A percentile compares a stretch with the other conserved stretches of the same genome.
These are phyloP conservation scores for Lepidium sativum DNA, from an alignment of 345 rosid species.

Conservation along the genomic window DNA sequence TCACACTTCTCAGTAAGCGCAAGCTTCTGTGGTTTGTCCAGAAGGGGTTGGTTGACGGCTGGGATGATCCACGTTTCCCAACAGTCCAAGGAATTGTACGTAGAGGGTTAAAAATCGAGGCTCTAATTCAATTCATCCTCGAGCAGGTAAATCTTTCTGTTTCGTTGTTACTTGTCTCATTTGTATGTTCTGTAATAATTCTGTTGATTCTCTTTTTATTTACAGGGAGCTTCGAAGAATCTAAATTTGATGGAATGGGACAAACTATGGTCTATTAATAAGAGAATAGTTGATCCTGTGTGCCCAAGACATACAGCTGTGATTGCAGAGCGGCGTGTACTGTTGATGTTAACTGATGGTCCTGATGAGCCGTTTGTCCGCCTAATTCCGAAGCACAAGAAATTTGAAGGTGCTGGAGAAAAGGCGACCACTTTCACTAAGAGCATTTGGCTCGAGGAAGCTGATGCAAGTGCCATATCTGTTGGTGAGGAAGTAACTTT, in stretches of 20 bases:
- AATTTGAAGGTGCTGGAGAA: constrained; percentile 87
- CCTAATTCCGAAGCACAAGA: constrained; percentile 77
- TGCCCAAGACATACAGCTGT: constrained; percentile 97
- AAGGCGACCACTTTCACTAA: constrained; percentile 78
- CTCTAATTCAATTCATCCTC: constrained; percentile 82
- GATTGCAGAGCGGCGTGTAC: constrained; percentile 45
- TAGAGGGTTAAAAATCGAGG: constrained; percentile 83
- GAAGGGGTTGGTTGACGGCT: constrained; percentile 74
- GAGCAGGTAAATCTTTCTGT: constrained; percentile 53
- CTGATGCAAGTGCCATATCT: constrained; percentile 60
- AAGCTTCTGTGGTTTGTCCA: constrained; percentile 96
- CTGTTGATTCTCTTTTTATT: background rate
- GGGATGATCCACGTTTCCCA: constrained; percentile 98
- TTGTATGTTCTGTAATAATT: background rate
- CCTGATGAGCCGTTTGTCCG: constrained; percentile 68
- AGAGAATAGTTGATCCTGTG: constrained; percentile 87
- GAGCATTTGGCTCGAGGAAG: constrained; percentile 73
- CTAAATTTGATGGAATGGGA: constrained; percentile 99
- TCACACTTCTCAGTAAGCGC: constrained; percentile 89
- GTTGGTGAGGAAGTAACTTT: constrained; percentile 75
- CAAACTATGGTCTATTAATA: constrained; percentile 91
- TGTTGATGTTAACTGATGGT: constrained; percentile 53
- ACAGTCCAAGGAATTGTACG: constrained; percentile 96
- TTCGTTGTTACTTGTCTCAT: background rate
- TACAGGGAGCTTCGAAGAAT: constrained; percentile 92